Conservation (phyloP, 2,329 filamentous ascomycete species). For the Paramyrothecium roridum region DNA sequence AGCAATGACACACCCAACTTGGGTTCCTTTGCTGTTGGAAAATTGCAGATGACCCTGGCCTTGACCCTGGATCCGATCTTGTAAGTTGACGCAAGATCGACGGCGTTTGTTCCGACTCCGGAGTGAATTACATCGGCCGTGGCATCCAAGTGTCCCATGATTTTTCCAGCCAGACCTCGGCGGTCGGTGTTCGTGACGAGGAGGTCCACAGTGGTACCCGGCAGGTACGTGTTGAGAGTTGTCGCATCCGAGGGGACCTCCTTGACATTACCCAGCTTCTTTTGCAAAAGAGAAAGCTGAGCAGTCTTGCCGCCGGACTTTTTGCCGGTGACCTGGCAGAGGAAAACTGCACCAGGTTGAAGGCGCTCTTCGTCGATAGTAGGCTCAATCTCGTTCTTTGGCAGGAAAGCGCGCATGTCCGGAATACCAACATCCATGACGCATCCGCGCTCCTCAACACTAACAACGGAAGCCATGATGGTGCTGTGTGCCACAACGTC, state of each 20-base stretch:
- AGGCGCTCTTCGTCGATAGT: constrained; percentile 63
- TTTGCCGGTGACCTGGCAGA: constrained; percentile 77
- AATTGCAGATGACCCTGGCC: constrained; percentile 83
- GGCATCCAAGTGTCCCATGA: constrained; percentile 87
- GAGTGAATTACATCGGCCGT: constrained; percentile 91
- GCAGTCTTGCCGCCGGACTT: constrained; percentile 77
- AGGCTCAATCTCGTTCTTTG: constrained; percentile 74
- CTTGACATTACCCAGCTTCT: constrained; percentile 64
- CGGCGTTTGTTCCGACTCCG: constrained; percentile 65
- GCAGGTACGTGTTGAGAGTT: constrained; percentile 85
- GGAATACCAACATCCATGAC: constrained; percentile 87
- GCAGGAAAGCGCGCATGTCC: constrained; percentile 76
- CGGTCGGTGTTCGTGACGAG: constrained; percentile 72
- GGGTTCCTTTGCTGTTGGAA: constrained; percentile 72
- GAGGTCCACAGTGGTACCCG: constrained; percentile 85
- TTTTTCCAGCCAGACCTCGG: constrained; percentile 80
- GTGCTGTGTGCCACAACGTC: constrained; percentile 74
- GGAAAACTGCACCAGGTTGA: constrained; percentile 78
- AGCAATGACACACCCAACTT: constrained; percentile 87
- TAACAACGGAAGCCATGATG: constrained; percentile 82
- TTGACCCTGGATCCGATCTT: constrained; percentile 82
- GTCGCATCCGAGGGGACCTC: constrained; percentile 72
- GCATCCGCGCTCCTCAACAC: constrained; percentile 93
- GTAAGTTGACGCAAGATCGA: constrained; percentile 72
- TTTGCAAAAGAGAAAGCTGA: constrained; percentile 75